Evolutionary conservation across 306 rosid species (phyloP).

Genomic region (Quercus alba): DNA sequence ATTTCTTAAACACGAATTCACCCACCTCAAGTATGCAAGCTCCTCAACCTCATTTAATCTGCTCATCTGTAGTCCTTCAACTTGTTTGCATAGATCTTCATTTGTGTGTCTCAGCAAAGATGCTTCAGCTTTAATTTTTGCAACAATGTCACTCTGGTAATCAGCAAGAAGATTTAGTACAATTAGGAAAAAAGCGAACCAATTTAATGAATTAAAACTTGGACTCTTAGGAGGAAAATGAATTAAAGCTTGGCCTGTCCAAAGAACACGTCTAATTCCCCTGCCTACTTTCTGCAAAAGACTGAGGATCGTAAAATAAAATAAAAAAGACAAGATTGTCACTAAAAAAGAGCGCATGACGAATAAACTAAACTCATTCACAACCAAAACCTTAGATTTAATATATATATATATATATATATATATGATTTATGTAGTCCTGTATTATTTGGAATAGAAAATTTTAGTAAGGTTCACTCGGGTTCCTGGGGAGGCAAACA

Average conservation of each 20-base stretch:
- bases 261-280: background rate
- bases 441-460: no score
- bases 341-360: background rate
- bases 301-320: background rate
- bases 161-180: conserved; percentile 1
- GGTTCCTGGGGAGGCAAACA: no score
- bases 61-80: conserved; percentile 88
- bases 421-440: no score
- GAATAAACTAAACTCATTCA: no score
- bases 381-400: no score
- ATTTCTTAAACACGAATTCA: conserved; percentile 79
- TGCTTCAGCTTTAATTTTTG: conserved; percentile 88
- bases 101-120: conserved; percentile 70
- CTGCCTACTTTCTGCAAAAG: background rate
- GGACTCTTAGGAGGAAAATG: background rate
- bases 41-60: conserved; percentile 96
- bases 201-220: conserved; percentile 3
- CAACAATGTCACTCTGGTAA: conserved; percentile 67
- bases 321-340: background rate
- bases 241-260: background rate
- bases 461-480: no score
- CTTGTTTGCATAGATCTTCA: conserved; percentile 94
- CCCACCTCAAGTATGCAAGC: conserved; percentile 98
- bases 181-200: background rate
- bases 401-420: no score